Percentiles rank a stretch among this genome's conserved stretches.
phyloP scores from a whole-genome alignment of 2,329 filamentous ascomycete species.

The Epichloe sibirici region DNA sequence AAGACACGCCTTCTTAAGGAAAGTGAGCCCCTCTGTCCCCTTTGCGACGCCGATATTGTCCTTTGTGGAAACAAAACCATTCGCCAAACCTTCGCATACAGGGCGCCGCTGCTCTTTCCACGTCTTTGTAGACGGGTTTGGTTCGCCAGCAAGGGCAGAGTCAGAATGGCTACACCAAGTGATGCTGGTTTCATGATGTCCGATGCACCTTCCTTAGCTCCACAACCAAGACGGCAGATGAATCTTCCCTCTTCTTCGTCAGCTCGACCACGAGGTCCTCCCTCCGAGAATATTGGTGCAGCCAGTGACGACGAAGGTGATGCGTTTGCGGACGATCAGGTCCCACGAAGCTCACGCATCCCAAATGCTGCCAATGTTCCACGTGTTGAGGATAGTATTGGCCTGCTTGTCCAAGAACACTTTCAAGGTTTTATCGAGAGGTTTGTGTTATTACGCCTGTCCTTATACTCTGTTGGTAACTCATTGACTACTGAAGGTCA shows the following conservation, averaged over 20 bases:
- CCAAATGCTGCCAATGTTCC: slow-evolving; percentile 44
- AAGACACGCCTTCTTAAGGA: background rate
- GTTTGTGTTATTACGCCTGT: slow-evolving; percentile 27
- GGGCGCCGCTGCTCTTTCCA: background rate
- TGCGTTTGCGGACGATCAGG: slow-evolving; percentile 52
- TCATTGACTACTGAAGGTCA: background rate
- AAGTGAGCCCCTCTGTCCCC: background rate
- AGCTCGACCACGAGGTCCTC: slow-evolving; percentile 43
- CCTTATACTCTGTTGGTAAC: background rate
- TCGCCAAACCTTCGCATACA: background rate
- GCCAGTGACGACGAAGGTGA: slow-evolving; percentile 51
- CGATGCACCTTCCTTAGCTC: slow-evolving; percentile 34
- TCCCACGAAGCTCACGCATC: slow-evolving; percentile 38
- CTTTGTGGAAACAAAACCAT: background rate
- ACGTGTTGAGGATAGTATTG: slow-evolving; percentile 64
- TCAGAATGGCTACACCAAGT: slow-evolving; percentile 39
- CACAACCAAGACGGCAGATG: slow-evolving; percentile 29
- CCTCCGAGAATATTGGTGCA: slow-evolving; percentile 47
- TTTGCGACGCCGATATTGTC: background rate
- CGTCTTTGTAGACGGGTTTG: background rate
- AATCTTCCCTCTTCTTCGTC: slow-evolving; percentile 39
- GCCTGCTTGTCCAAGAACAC: slow-evolving; percentile 59
- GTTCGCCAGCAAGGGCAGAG: background rate
- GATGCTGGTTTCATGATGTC: slow-evolving; percentile 46
- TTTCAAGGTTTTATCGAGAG: slow-evolving; percentile 73